Percentiles rank a stretch among this genome's conserved stretches.
phyloP scores from a whole-genome alignment of 495 filamentous ascomycete species.

The Xylaria palmicola region DNA sequence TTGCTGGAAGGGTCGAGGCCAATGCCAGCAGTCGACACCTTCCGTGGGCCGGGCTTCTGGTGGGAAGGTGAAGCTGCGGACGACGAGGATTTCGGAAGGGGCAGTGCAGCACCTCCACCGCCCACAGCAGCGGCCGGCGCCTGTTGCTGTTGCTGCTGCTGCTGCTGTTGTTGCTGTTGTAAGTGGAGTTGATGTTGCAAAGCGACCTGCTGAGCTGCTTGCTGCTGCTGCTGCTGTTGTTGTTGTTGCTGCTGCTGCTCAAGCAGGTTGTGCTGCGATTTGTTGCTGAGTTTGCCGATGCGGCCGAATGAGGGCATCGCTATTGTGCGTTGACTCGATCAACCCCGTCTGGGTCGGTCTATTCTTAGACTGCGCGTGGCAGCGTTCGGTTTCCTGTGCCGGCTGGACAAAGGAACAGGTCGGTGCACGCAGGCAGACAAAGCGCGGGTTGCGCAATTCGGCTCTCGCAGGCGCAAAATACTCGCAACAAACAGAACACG shows the following conservation, averaged over 20 bases:
- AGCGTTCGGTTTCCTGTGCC: slow-evolving; percentile 6
- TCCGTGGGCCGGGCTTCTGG: slow-evolving; percentile 20
- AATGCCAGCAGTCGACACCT: slow-evolving; percentile 25
- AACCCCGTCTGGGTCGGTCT: slow-evolving; percentile 4
- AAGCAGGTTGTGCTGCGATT: slow-evolving; percentile 50
- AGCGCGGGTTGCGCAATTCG: slow-evolving; percentile 9
- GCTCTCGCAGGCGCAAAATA: not conserved
- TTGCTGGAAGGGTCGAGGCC: slow-evolving; percentile 31
- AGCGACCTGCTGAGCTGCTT: slow-evolving; percentile 16
- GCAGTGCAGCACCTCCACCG: slow-evolving; percentile 35
- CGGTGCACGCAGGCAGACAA: slow-evolving; percentile 4
- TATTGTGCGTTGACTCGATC: slow-evolving; percentile 29
- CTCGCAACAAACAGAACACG: not conserved
- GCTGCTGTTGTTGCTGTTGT: slow-evolving; percentile 30
- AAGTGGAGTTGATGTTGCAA: slow-evolving; percentile 25
- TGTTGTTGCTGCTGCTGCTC: slow-evolving; percentile 39
- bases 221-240: slow-evolving; percentile 30
- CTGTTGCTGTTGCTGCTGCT: slow-evolving; percentile 28
- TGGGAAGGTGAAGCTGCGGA: slow-evolving; percentile 10
- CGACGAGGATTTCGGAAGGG: slow-evolving; percentile 23
- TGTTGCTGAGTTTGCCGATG: slow-evolving; percentile 47
- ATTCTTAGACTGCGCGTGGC: slow-evolving; percentile 8
- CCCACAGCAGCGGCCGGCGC: slow-evolving; percentile 31
- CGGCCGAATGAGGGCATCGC: slow-evolving; percentile 45
- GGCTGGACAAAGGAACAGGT: slow-evolving; percentile 9